A percentile compares a stretch with the other conserved stretches of the same genome.
phyloP scores from a whole-genome alignment of 1,284 basidiomycete species.

The Puccinia polysora region DNA sequence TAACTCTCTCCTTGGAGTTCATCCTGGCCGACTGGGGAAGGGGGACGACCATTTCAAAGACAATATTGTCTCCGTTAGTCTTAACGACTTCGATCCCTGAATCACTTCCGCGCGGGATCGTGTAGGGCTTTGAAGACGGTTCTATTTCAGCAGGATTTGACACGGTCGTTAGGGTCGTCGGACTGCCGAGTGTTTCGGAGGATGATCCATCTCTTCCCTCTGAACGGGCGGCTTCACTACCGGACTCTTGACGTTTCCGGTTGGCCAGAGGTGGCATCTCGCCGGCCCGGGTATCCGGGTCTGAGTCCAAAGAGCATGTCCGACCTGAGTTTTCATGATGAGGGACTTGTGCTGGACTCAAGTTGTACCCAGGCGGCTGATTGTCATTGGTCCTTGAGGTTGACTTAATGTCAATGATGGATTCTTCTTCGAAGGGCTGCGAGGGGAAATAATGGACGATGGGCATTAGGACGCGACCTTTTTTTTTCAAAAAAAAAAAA shows the following conservation, averaged over 20 bases:
- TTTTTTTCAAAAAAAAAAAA: neutral
- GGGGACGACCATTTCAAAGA: constrained; percentile 35
- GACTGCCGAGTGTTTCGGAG: neutral
- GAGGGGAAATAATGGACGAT: too few relatives aligned
- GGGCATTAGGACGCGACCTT: neutral
- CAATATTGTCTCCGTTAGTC: constrained; percentile 13
- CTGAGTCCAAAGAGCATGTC: neutral
- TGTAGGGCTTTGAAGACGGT: neutral
- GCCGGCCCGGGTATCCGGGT: too few relatives aligned
- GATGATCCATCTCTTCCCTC: constrained; percentile 6
- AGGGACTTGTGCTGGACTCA: neutral
- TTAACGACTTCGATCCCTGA: constrained; percentile 26
- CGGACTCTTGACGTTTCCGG: neutral
- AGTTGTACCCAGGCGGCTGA: too few relatives aligned
- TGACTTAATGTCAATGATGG: neutral
- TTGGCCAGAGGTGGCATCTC: neutral
- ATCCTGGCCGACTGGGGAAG: neutral
- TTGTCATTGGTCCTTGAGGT: neutral
- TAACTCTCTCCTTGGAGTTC: neutral
- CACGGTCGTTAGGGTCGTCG: constrained; percentile 10
- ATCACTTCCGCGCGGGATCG: neutral
- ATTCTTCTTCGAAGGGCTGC: neutral
- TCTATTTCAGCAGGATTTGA: constrained; percentile 5
- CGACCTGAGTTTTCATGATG: neutral
- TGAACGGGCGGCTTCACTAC: neutral